Evolutionary conservation across 208 protist genomes (phyloP), one percentile per base, ranked within the genome.

Genomic region (Acanthamoeba quina): DNA sequence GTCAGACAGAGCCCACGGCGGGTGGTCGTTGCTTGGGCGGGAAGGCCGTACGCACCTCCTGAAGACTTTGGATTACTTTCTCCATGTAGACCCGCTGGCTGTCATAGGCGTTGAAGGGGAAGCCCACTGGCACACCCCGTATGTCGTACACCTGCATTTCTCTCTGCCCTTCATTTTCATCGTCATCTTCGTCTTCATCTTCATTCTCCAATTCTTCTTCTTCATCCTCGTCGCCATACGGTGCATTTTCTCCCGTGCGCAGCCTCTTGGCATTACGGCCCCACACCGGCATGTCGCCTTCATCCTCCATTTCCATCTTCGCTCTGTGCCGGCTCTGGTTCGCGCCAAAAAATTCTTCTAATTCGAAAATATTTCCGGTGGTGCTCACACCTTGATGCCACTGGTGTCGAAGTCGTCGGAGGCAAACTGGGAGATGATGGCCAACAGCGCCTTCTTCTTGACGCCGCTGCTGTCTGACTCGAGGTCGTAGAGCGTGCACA

Each of bases 1-100:
- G 31, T 17, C 52, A 58, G 13, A 37, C 37, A 37, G 37, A 37
- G 37, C 37, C 37, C 37, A 37, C 37, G 37, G 37, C 2, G 37
- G 37, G 37, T 37, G 37, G 37, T 37, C 37, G 37, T 37, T 37
- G 37, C 37, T 37, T 37, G 37, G n/a, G 44, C 10, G n/a, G 58
- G 26, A 3, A 78, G 1, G 34, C 0, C 64, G 29, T 29, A 94
- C 94, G n/a, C n/a, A n/a, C n/a, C 49, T 76, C 62, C 26, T 98
- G 94, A 7, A 99, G 97, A n/a, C 98, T 97, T 21, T 97, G 91
- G 21, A 99, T 97, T 41, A 99, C 98, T 90, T 96, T 96, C 21
- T 96, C 96, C 98, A 99, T 99, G 96, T 99, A 99, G 83, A 97
- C 96, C 29, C 98, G 91, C 97, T 99, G 99, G 21, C 96, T 97